Evolutionary conservation across 228 moss, liverwort and hornwort species (phyloP).

Genomic region (Sphagnum fallax): DNA sequence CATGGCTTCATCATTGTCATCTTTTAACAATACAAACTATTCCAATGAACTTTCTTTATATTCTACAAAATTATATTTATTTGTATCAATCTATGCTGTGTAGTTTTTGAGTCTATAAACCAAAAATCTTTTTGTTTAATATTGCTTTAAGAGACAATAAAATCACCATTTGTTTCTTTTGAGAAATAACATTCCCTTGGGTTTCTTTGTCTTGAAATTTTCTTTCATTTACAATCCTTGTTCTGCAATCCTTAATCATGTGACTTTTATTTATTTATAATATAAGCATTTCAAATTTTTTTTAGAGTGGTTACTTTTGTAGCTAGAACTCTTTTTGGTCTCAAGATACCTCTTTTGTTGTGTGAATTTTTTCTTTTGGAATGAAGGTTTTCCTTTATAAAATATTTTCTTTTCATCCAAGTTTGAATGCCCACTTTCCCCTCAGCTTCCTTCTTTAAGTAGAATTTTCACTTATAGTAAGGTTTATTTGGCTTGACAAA

Average conservation of each 20-base stretch:
- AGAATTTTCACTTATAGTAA: background rate
- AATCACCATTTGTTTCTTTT: background rate
- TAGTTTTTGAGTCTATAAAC: background rate
- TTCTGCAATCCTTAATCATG: background rate
- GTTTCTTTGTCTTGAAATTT: background rate
- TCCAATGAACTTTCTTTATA: background rate
- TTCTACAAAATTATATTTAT: background rate
- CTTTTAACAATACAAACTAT: background rate
- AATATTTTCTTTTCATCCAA: background rate
- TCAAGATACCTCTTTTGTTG: background rate
- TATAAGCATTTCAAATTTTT: background rate
- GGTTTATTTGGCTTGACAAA: background rate
- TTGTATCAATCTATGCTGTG: background rate
- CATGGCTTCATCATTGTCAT: background rate
- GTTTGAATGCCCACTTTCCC: background rate
- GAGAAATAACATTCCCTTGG: background rate
- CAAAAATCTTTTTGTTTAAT: background rate
- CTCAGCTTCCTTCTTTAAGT: background rate
- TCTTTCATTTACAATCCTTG: background rate
- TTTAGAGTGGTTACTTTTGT: background rate
- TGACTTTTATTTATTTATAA: background rate
- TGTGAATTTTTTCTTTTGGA: background rate
- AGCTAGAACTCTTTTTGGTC: background rate
- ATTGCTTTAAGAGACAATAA: background rate
- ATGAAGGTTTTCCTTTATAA: background rate